Percentiles rank a stretch among this genome's conserved stretches.
Conservation (phyloP, 2,329 filamentous ascomycete genomes). For the Exophiala phaeomuriformis region DNA sequence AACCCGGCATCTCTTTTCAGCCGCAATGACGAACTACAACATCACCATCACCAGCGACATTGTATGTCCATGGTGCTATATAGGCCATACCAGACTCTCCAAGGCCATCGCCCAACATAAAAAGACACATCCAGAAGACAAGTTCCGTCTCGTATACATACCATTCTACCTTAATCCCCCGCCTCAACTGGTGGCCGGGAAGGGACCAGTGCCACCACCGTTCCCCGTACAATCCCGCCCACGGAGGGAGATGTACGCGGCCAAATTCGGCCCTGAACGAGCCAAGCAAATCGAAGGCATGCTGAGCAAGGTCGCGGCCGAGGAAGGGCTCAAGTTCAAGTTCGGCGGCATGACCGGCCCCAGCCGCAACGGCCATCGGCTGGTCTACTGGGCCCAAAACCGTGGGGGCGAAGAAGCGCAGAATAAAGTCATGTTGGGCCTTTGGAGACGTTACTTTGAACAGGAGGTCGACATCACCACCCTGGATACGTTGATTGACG, state of each 20-base stretch:
- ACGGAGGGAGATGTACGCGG: conserved; percentile 52
- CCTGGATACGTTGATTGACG: conserved; percentile 45
- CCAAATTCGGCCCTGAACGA: conserved; percentile 59
- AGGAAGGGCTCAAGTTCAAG: conserved; percentile 65
- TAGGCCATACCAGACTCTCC: conserved; percentile 69
- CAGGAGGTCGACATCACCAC: conserved; percentile 57
- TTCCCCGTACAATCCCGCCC: conserved; percentile 46
- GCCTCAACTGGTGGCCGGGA: conserved; percentile 45
- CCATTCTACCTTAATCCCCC: conserved; percentile 74
- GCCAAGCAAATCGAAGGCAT: conserved; percentile 51
- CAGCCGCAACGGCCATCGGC: conserved; percentile 70
- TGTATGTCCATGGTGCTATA: conserved; percentile 65
- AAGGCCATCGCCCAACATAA: conserved; percentile 63
- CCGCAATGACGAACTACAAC: conserved; percentile 62
- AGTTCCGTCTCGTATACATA: conserved; percentile 65
- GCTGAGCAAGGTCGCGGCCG: conserved; percentile 51
- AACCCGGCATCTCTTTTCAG: conserved; percentile 5
- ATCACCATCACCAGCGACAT: conserved; percentile 76
- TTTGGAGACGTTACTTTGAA: conserved; percentile 63
- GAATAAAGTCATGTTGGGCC: conserved; percentile 52
- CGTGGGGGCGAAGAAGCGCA: conserved; percentile 47
- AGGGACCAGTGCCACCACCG: conserved; percentile 49
- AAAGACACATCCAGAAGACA: conserved; percentile 59
- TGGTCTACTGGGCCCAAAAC: conserved; percentile 61
- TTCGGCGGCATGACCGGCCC: conserved; percentile 66